A percentile compares a stretch with the other conserved stretches of the same genome.
Conservation (phyloP, 805 yeast genomes). For the Ogataea populi-albae region DNA sequence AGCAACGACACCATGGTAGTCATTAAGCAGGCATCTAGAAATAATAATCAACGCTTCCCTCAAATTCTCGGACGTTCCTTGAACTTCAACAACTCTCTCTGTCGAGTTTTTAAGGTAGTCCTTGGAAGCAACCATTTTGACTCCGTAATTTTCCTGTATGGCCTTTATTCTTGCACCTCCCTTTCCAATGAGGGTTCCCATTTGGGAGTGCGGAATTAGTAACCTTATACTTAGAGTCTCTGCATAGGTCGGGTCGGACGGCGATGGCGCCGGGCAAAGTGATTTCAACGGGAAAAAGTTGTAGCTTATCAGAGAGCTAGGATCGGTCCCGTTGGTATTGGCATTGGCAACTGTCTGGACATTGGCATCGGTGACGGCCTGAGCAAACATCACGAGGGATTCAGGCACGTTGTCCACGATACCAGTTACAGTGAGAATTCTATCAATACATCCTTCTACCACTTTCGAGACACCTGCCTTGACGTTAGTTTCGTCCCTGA, state of each 20-base stretch:
- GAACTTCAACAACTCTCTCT: conserved; percentile 84
- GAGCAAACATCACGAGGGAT: conserved; percentile 69
- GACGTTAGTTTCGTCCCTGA: conserved; percentile 71
- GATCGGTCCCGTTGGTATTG: conserved; percentile 27
- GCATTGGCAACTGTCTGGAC: conserved; percentile 24
- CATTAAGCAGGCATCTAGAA: conserved; percentile 71
- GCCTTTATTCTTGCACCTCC: conserved; percentile 78
- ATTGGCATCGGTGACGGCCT: conserved; percentile 51
- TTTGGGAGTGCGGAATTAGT: conserved; percentile 76
- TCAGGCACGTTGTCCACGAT: conserved; percentile 62
- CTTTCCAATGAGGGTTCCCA: conserved; percentile 86
- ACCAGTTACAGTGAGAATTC: conserved; percentile 79
- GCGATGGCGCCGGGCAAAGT: conserved; percentile 49
- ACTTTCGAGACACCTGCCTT: conserved; percentile 86
- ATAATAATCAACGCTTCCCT: conserved; percentile 55
- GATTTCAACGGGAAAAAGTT: conserved; percentile 60
- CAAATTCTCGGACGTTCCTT: conserved; percentile 69
- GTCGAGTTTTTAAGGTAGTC: conserved; percentile 77
- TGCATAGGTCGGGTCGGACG: conserved; percentile 49
- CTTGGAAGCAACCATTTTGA: conserved; percentile 85
- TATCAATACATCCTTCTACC: conserved; percentile 74
- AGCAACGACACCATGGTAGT: conserved; percentile 63
- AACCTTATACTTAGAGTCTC: conserved; percentile 61
- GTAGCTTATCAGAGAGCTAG: conserved; percentile 37
- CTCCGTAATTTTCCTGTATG: conserved; percentile 63